These are phyloP conservation scores for Rhizophagus prolifer DNA, from an alignment of 192 early-diverging fungal genomes.

Conservation along the genomic window DNA sequence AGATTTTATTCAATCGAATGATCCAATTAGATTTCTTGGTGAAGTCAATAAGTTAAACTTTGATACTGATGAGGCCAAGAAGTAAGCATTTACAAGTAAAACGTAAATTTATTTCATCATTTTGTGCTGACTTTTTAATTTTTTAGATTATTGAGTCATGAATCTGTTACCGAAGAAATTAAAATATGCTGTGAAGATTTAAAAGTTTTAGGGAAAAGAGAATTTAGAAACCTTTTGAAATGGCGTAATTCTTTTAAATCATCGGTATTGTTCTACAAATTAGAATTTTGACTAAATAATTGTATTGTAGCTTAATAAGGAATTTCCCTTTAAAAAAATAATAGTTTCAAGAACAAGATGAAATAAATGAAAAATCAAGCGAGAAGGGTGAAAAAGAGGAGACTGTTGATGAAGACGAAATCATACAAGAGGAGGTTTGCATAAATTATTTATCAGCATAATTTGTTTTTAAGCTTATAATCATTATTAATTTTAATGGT, in stretches of 20 bases:
- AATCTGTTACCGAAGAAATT: constrained; percentile 81
- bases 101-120: constrained; percentile 4
- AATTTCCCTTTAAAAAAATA: background rate
- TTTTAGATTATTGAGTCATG: constrained; percentile 46
- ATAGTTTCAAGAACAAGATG: constrained; percentile 1
- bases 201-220: constrained; percentile 89
- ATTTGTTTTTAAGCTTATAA: too few species aligned
- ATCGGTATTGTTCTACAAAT: constrained; percentile 48
- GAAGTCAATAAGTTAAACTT: constrained; percentile 75
- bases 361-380: background rate
- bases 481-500: constrained; percentile 10
- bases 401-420: constrained; percentile 57
- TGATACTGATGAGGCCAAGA: constrained; percentile 65
- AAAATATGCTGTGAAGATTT: constrained; percentile 81
- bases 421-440: constrained; percentile 47
- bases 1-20: constrained; percentile 78
- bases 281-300: constrained; percentile 48
- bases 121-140: constrained; percentile 7
- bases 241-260: constrained; percentile 82
- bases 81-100: constrained; percentile 34
- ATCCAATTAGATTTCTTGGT: constrained; percentile 80
- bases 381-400: constrained; percentile 29
- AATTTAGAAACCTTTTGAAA: constrained; percentile 87
- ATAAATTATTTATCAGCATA: background rate
- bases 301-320: constrained; percentile 39